Percentiles rank a stretch among this genome's conserved stretches.
phyloP scores from a whole-genome alignment of 2,329 filamentous ascomycete genomes.

The Botrytis byssoidea region DNA sequence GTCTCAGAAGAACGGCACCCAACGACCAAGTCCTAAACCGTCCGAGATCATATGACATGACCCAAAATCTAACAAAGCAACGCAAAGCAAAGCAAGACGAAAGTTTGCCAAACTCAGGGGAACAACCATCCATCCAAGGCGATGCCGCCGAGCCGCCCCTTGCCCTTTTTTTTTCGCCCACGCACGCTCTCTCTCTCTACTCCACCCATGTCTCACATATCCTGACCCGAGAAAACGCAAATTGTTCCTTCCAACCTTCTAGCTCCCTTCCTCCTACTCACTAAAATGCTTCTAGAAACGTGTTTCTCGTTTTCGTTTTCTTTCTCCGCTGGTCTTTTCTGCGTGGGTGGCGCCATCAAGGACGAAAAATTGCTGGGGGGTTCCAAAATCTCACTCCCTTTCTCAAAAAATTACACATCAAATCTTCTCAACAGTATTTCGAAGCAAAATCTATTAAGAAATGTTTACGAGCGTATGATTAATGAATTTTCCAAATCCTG shows the following conservation, averaged over 20 bases:
- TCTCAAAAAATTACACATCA: background rate
- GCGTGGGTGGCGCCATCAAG: background rate
- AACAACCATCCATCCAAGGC: background rate
- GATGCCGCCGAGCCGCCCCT: conserved; percentile 4
- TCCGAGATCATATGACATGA: background rate
- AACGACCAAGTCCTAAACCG: background rate
- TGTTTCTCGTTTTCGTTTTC: background rate
- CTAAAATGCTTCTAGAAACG: conserved; percentile 4
- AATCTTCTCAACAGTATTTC: background rate
- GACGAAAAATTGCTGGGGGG: background rate
- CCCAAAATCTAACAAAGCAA: background rate
- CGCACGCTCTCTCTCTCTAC: background rate
- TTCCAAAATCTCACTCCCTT: background rate
- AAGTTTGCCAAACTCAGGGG: background rate
- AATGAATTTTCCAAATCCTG: background rate
- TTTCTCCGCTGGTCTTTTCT: background rate
- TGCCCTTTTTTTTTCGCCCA: background rate
- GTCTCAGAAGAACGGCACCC: conserved; percentile 2
- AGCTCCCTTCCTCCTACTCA: background rate
- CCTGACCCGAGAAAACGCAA: background rate
- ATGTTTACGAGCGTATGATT: background rate
- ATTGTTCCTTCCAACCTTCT: conserved; percentile 9
- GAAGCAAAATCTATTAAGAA: background rate
- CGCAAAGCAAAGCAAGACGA: background rate
- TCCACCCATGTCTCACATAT: background rate